Base-by-base conservation (phyloP, 805 yeast species). In the Candida tammaniensis region DNA sequence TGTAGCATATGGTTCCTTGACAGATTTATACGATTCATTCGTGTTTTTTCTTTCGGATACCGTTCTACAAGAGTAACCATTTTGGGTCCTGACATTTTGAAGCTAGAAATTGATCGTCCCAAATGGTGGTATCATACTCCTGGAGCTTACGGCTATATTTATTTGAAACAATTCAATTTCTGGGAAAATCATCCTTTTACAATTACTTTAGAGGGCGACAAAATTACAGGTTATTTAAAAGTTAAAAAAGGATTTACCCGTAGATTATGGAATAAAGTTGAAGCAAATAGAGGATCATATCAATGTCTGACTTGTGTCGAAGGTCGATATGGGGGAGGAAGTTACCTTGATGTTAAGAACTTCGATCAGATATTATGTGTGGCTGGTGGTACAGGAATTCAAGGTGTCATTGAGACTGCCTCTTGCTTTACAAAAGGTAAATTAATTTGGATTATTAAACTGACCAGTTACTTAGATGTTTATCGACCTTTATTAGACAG, bases 161-260 rank as follows among this genome's bases (percentile, higher is more conserved):
- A 66, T 48, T 35, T 64, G 24, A 51, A 63, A 42, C 61, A 68
- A 12, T 44, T 60, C 3, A 54, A 57, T 40, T 67, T 64, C 56
- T 67, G 72, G 71, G 70, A 68, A 47, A 59, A 70, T 7, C 72
- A 68, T 47, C 72, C 72, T 5, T 68, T 68, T 50, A 61, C 72
- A 19, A 47, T 64, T 25, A 63, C 64, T 27, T 46, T 47, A 32
- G 34, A 38, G 21, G 37, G 33, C 8, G 35, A 26, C 8, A 51
- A 46, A 35, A 55, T 64, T 29, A 71, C 72, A 19, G 63, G 79
- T 31, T 57, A 66, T 33, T 59, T 76, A 30, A 71, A 72, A 48
- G 63, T 59, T 28, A 62, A 62, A 48, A 68, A 68, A 15, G 69
- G 68, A 31, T 48, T 57, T 39, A 51, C 65, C 26, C 64, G 61